Evolutionary conservation across 2,329 filamentous ascomycete genomes (phyloP), one percentile per base, ranked within the genome.

Genomic region (Botryotinia globosa): DNA sequence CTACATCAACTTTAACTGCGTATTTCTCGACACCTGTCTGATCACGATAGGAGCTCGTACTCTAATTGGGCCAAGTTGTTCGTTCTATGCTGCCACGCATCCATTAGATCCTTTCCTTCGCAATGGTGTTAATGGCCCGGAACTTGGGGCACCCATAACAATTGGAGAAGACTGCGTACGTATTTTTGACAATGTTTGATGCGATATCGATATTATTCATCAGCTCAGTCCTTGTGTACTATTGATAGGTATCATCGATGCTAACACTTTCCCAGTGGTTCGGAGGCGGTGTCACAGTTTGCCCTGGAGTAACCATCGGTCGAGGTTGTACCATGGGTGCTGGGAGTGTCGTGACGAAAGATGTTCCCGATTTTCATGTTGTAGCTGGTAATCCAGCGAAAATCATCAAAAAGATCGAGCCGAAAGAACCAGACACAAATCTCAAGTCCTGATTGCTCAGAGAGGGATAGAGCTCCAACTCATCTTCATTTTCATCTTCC

Each of bases 331-430:
- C 90, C 0, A 86, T 97, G 74, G 94, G 93, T 1, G 94, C 94
- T 1, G 93, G 91, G 1, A 93, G 91, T 80, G 92, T 97, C 6
- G 93, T 97, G 37, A 96, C 92, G 3, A 96, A 91, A 83, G 85
- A 91, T 80, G 87, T 93, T n/a, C 86, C 88, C 7, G 85, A 87
- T 12, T 90, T 88, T 75, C 86, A 85, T 14, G 85, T 90, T 20
- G 89, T 89, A 0, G 90, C 85, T 29, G 91, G 91, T 0, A 93
- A 92, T 77, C 91, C 91, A 54, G 91, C 90, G 18, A 85, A 84
- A 66, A 81, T 91, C 25, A 81, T 92, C 68, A 84, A 78, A 73
- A 83, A 79, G 71, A 79, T 83, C 71, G 81, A 82, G 72, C 81
- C 82, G 3, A 77, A 79, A 32, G 77, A 74, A 56, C 73, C 75